Percentiles rank a stretch among this genome's conserved stretches.
Conservation (phyloP, 805 yeast genomes). For the Wickerhamiella sergipiensis region DNA sequence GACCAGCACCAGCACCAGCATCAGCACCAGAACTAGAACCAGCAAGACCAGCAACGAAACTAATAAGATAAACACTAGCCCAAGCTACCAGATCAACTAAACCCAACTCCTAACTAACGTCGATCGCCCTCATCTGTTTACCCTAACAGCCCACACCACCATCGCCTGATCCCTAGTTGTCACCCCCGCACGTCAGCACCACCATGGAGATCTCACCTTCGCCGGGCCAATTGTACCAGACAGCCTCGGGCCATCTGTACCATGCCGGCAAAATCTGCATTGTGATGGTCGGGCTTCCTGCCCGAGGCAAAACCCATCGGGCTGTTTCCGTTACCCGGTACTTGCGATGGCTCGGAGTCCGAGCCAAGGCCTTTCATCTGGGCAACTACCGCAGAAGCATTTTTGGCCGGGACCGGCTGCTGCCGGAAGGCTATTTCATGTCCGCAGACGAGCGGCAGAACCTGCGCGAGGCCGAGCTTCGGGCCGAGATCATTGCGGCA, state of each 20-base stretch:
- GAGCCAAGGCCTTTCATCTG: conserved; percentile 79
- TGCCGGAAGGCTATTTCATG: conserved; percentile 58
- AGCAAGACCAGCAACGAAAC: too few species aligned
- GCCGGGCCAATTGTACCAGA: conserved; percentile 20
- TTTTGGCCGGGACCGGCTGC: conserved; percentile 28
- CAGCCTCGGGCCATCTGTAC: conserved; percentile 82
- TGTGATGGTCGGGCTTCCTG: conserved; percentile 84
- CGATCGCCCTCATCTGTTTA: too few species aligned
- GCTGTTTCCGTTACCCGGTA: conserved; percentile 86
- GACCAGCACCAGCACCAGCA: too few species aligned
- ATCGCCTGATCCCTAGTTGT: not conserved
- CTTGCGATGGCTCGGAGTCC: conserved; percentile 91
- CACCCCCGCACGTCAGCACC: not conserved
- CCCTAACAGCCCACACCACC: not conserved
- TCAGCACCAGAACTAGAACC: too few species aligned
- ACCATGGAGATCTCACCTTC: not conserved
- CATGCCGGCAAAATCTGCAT: conserved; percentile 92
- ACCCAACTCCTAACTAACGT: too few species aligned
- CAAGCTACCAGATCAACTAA: too few species aligned
- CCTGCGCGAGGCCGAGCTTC: conserved; percentile 30
- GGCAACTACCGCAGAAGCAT: conserved; percentile 67
- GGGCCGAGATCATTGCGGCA: conserved; percentile 44
- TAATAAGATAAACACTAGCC: too few species aligned
- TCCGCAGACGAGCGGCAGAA: conserved; percentile 29
- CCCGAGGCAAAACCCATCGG: conserved; percentile 87